Evolutionary conservation across 139 green algal genomes (phyloP).

Genomic region (Tetraselmis chui): DNA sequence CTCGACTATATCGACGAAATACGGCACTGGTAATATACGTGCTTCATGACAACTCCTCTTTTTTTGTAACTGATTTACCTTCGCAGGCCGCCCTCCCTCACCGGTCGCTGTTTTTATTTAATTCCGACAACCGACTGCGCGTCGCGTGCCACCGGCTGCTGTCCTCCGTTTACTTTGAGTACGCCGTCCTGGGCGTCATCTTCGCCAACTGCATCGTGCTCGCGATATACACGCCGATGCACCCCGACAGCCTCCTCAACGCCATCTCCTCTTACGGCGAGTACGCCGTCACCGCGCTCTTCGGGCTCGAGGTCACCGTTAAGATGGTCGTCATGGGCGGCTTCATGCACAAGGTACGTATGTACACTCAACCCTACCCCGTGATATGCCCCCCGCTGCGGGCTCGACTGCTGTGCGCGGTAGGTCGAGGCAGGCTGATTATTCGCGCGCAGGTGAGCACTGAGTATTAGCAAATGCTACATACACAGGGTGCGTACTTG

Average conservation of each 20-base stretch:
- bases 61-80: too few species aligned
- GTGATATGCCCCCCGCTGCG: too few species aligned
- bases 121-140: background rate
- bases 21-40: too few species aligned
- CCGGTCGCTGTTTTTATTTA: background rate
- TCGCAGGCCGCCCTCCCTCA: background rate
- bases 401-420: too few species aligned
- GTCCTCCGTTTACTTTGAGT: background rate
- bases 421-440: too few species aligned
- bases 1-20: too few species aligned
- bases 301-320: background rate
- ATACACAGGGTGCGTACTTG: background rate
- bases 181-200: background rate
- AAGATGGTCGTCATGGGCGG: background rate
- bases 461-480: too few species aligned
- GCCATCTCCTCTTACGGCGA: background rate
- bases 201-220: background rate
- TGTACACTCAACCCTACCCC: background rate
- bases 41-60: too few species aligned
- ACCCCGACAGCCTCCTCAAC: background rate
- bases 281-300: background rate
- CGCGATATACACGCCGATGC: background rate
- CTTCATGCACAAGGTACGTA: background rate
- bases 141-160: background rate
- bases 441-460: too few species aligned